Conservation (phyloP, 2,329 filamentous ascomycete genomes). For the Purpureocillium takamizusanense region DNA sequence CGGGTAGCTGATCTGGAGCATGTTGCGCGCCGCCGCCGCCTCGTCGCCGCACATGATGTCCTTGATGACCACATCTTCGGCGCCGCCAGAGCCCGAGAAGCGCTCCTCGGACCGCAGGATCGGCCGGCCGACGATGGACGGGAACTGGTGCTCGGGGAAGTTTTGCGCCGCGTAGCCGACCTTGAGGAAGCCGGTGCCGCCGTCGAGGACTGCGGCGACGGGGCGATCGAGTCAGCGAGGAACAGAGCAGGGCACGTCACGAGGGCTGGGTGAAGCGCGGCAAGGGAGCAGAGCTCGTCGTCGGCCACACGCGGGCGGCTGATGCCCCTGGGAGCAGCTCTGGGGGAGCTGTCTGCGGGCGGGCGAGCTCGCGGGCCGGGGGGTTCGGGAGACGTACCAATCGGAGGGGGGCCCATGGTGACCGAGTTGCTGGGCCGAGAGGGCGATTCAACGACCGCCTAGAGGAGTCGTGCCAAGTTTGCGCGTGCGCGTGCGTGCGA, state of each 20-base stretch:
- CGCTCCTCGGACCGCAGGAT: constrained; percentile 91
- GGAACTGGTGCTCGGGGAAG: constrained; percentile 98
- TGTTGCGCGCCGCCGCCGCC: constrained; percentile 86
- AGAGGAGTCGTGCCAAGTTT: no score
- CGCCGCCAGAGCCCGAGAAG: constrained; percentile 27
- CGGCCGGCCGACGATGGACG: constrained; percentile 93
- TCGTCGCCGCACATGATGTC: constrained; percentile 99
- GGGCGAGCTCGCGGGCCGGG: not conserved
- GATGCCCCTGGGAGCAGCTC: constrained; percentile 1
- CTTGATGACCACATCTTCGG: constrained; percentile 62
- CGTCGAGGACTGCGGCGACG: constrained; percentile 73
- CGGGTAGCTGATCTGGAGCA: constrained; percentile 97
- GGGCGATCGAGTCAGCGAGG: constrained; percentile 11
- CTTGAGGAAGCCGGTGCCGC: constrained; percentile 98
- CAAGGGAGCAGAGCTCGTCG: no score
- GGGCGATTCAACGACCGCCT: no score
- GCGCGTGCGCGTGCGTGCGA: no score
- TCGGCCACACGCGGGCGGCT: no score
- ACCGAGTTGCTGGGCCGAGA: not conserved
- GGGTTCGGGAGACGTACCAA: not conserved
- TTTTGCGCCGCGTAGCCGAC: constrained; percentile 99
- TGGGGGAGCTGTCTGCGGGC: not conserved
- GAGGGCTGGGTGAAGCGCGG: no score
- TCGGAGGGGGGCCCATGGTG: not conserved
- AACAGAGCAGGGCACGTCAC: not conserved